Percentiles rank a stretch among this genome's conserved stretches.
These are phyloP conservation scores for Usnea hakonensis DNA, from an alignment of 495 filamentous ascomycete species.

Conservation along the genomic window DNA sequence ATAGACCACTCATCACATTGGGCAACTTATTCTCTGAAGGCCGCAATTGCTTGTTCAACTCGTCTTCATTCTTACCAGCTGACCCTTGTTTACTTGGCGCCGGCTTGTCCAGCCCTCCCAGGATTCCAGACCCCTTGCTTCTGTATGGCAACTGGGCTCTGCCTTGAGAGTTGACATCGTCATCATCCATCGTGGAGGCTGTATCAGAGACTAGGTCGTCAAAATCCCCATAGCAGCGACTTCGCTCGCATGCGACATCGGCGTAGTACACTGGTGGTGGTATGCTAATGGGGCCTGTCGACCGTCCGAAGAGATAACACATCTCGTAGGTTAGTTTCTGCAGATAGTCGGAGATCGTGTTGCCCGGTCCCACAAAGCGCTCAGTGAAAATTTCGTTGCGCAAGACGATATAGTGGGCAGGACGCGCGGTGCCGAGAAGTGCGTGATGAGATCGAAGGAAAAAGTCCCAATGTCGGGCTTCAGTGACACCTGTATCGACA, in stretches of 20 bases:
- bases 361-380: slow-evolving; percentile 39
- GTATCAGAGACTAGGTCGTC: neutral
- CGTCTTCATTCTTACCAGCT: neutral
- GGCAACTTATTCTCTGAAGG: neutral
- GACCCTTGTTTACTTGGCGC: neutral
- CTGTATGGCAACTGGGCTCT: neutral
- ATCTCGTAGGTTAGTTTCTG: neutral
- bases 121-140: neutral
- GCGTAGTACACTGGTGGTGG: slow-evolving; percentile 70
- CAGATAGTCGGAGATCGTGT: neutral
- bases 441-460: slow-evolving; percentile 76
- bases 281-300: slow-evolving; percentile 48
- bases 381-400: slow-evolving; percentile 61
- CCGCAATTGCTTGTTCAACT: neutral
- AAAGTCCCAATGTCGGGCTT: slow-evolving; percentile 71
- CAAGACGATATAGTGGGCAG: slow-evolving; percentile 69
- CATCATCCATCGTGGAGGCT: neutral
- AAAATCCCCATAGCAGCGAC: slow-evolving; percentile 48
- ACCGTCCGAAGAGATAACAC: neutral
- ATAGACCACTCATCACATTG: neutral
- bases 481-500: slow-evolving; percentile 76
- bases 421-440: slow-evolving; percentile 76
- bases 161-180: neutral
- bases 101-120: neutral
- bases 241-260: slow-evolving; percentile 61